phyloP scores from a whole-genome alignment of 768 basidiomycete genomes.

The Lentinula raphanica region DNA sequence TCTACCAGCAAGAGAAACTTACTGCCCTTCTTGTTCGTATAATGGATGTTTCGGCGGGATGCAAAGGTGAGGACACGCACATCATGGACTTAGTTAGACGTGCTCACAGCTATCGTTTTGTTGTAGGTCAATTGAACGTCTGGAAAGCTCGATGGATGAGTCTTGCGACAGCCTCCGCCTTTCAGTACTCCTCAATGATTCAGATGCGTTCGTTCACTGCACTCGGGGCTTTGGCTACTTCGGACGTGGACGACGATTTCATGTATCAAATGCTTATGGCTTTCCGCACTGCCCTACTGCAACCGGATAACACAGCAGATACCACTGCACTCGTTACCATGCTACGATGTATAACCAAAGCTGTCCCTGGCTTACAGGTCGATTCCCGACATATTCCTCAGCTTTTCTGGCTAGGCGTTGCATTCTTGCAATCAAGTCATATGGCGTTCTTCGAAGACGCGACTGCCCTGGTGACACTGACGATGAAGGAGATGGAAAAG shows the following conservation, averaged over 20 bases:
- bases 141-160: constrained; percentile 96
- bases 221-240: constrained; percentile 73
- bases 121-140: constrained; percentile 72
- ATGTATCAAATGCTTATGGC: constrained; percentile 92
- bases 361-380: constrained; percentile 64
- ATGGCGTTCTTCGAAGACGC: constrained; percentile 67
- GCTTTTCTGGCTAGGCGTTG: constrained; percentile 86
- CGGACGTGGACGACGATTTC: constrained; percentile 89
- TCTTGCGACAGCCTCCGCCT: constrained; percentile 79
- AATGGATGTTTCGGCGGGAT: constrained; percentile 60
- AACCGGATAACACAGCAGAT: constrained; percentile 58
- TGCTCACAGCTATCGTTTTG: not conserved
- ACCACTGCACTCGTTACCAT: constrained; percentile 77
- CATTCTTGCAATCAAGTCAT: constrained; percentile 74
- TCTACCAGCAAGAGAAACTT: constrained; percentile 66
- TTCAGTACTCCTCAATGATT: constrained; percentile 84
- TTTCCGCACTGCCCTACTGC: constrained; percentile 64
- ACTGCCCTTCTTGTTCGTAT: constrained; percentile 58
- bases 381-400: constrained; percentile 69
- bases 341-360: constrained; percentile 77
- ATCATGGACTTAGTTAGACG: not conserved
- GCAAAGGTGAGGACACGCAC: constrained; percentile 49
- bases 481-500: constrained; percentile 58
- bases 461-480: constrained; percentile 56
- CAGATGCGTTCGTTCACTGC: constrained; percentile 85